phyloP scores from a whole-genome alignment of 2,329 filamentous ascomycete genomes.

The Trichophaea hybrida region DNA sequence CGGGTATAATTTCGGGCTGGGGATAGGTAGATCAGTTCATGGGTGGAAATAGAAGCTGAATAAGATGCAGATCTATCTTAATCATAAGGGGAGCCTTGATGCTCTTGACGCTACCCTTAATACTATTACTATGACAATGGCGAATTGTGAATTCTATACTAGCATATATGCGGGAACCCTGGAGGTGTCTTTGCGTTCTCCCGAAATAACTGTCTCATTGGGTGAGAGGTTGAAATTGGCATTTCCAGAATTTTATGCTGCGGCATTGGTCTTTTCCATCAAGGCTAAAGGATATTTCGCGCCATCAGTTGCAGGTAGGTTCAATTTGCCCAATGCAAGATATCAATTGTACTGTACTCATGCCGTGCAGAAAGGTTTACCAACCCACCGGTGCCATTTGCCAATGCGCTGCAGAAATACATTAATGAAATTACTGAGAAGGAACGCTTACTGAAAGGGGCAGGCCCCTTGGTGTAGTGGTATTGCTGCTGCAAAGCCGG shows the following conservation, averaged over 20 bases:
- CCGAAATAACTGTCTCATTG: neutral
- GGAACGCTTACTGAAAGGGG: neutral
- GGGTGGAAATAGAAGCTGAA: no score
- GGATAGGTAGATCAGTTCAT: no score
- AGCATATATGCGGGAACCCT: neutral
- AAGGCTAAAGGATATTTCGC: slow-evolving; percentile 7
- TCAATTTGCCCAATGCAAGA: no score
- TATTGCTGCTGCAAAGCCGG: no score
- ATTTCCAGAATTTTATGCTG: slow-evolving; percentile 9
- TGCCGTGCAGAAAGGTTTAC: no score
- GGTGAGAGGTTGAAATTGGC: neutral
- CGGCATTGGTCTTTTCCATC: slow-evolving; percentile 5
- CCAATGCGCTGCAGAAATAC: no score
- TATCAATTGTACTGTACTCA: no score
- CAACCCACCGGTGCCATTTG: no score
- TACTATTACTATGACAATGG: neutral
- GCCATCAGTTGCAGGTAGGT: neutral
- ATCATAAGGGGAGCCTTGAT: neutral
- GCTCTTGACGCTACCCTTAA: neutral
- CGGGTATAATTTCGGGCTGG: no score
- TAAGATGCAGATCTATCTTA: neutral
- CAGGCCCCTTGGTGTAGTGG: no score
- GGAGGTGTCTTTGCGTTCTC: neutral
- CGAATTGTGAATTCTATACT: neutral
- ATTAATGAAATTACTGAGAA: no score